Conservation (phyloP, 768 basidiomycete species). For the Podaxis pistillaris region DNA sequence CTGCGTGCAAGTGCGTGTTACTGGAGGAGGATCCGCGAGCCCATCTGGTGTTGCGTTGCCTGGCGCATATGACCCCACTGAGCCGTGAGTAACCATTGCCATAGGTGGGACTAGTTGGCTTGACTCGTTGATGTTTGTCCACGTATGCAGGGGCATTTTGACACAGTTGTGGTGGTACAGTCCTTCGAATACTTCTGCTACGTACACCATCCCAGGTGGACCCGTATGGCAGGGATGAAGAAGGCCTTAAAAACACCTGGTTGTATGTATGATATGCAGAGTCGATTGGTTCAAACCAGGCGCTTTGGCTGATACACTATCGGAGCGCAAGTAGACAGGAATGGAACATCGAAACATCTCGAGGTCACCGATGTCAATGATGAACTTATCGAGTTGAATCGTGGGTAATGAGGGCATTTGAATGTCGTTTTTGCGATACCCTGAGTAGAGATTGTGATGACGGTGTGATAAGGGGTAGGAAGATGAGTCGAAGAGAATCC, state of each 20-base stretch:
- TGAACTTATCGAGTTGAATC: neutral
- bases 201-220: constrained; percentile 18
- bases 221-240: neutral
- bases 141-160: constrained; percentile 13
- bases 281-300: neutral
- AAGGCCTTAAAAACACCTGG: neutral
- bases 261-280: neutral
- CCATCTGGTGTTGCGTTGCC: constrained; percentile 35
- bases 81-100: constrained; percentile 21
- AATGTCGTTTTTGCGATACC: neutral
- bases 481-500: neutral
- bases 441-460: neutral
- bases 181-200: constrained; percentile 16
- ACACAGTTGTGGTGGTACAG: constrained; percentile 20
- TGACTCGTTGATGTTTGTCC: neutral
- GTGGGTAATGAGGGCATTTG: neutral
- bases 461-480: neutral
- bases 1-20: constrained; percentile 36
- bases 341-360: neutral
- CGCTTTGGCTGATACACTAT: neutral
- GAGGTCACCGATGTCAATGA: neutral
- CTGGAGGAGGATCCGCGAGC: constrained; percentile 30
- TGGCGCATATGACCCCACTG: constrained; percentile 33
- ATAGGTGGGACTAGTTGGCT: neutral
- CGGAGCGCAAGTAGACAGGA: neutral